Percentiles rank a stretch among this genome's conserved stretches.
These are phyloP conservation scores for Wickerhamomyces queroliae DNA, from an alignment of 805 yeast species.

Conservation along the genomic window DNA sequence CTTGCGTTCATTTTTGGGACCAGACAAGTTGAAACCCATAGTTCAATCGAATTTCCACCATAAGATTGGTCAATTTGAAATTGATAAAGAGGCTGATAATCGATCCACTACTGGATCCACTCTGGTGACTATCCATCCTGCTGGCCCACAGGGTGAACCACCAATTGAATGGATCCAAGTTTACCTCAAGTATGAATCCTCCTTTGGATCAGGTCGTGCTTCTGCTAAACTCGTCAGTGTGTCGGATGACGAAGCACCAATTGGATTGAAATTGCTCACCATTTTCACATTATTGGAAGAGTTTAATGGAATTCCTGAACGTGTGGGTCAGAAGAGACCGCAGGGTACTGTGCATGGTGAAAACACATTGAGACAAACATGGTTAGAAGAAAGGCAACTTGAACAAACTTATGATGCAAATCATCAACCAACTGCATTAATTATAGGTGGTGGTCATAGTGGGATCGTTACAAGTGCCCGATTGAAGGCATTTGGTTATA, in stretches of 20 bases:
- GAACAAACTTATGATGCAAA: slow-evolving; percentile 26
- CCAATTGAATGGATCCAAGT: slow-evolving; percentile 33
- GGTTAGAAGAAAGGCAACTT: slow-evolving; percentile 29
- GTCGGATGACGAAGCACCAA: slow-evolving; percentile 21
- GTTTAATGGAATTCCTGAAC: slow-evolving; percentile 27
- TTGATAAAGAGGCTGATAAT: slow-evolving; percentile 26
- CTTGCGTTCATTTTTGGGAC: slow-evolving; percentile 27
- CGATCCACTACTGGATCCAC: slow-evolving; percentile 25
- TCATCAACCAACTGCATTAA: slow-evolving; percentile 35
- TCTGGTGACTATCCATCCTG: slow-evolving; percentile 23
- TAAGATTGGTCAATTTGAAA: slow-evolving; percentile 22
- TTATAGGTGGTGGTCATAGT: slow-evolving; percentile 44
- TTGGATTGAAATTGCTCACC: slow-evolving; percentile 27
- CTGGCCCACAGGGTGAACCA: slow-evolving; percentile 16
- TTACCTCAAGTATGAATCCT: slow-evolving; percentile 24
- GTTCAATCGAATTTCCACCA: slow-evolving; percentile 10
- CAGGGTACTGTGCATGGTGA: slow-evolving; percentile 35
- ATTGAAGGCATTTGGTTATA: slow-evolving; percentile 34
- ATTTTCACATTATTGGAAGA: slow-evolving; percentile 31
- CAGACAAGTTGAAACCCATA: slow-evolving; percentile 20
- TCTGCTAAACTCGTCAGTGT: slow-evolving; percentile 26
- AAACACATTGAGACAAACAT: slow-evolving; percentile 29
- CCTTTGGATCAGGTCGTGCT: slow-evolving; percentile 30
- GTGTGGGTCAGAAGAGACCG: slow-evolving; percentile 26
- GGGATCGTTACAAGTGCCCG: slow-evolving; percentile 38